These are phyloP conservation scores for Arthrocladium fulminans DNA, from an alignment of 2,329 filamentous ascomycete species.

Conservation along the genomic window DNA sequence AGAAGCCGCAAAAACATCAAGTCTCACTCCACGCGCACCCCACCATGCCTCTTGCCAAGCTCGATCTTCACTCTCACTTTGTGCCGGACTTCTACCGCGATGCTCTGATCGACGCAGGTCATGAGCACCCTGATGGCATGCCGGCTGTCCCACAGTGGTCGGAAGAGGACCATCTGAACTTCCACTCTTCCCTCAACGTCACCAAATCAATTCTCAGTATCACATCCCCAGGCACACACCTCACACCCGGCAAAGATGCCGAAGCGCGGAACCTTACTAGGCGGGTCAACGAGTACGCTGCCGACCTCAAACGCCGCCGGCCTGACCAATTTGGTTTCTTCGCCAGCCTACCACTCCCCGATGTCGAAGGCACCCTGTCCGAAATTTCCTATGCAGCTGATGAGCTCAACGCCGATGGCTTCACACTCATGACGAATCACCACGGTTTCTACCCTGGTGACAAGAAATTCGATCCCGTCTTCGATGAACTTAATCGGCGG, in stretches of 20 bases:
- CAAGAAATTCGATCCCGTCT: conserved; percentile 37
- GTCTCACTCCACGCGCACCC: neutral
- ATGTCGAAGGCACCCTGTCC: conserved; percentile 37
- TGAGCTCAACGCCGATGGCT: conserved; percentile 40
- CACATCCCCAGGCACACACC: conserved; percentile 44
- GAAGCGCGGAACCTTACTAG: conserved; percentile 31
- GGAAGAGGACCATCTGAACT: conserved; percentile 6
- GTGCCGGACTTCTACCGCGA: conserved; percentile 15
- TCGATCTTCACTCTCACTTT: conserved; percentile 22
- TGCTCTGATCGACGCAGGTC: conserved; percentile 19
- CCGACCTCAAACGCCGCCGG: conserved; percentile 23
- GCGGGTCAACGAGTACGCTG: conserved; percentile 26
- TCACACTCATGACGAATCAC: conserved; percentile 45
- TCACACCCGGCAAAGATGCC: conserved; percentile 34
- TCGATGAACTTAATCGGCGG: conserved; percentile 39
- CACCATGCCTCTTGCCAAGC: conserved; percentile 6
- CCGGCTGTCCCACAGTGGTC: conserved; percentile 18
- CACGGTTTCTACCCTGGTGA: conserved; percentile 47
- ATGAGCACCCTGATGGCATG: conserved; percentile 21
- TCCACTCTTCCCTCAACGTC: conserved; percentile 32
- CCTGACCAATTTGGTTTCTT: conserved; percentile 43
- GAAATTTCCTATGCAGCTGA: conserved; percentile 40
- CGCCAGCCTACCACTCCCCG: conserved; percentile 45
- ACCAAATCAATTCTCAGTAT: conserved; percentile 47
- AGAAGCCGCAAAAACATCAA: neutral